These are phyloP conservation scores for Boletales sp. DNA, from an alignment of 768 basidiomycete species.

Conservation along the genomic window DNA sequence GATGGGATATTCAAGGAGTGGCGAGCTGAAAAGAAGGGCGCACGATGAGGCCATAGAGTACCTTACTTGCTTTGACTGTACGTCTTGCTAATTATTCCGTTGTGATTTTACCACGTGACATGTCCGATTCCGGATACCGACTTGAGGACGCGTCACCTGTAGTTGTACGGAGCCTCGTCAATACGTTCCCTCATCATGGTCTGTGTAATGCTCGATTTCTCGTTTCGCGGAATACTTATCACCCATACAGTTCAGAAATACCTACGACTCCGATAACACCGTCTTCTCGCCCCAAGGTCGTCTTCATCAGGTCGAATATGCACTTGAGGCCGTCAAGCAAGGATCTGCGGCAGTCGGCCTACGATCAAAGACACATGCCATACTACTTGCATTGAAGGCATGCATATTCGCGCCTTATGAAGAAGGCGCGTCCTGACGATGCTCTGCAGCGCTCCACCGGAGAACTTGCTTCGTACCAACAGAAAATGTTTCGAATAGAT, in stretches of 20 bases:
- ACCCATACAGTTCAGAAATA: slow-evolving; percentile 77
- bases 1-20: slow-evolving; percentile 96
- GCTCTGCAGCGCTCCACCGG: slow-evolving; percentile 86
- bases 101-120: slow-evolving; percentile 21
- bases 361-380: slow-evolving; percentile 91
- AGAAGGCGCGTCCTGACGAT: slow-evolving; percentile 3
- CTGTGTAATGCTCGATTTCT: slow-evolving; percentile 6
- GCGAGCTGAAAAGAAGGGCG: slow-evolving; percentile 78
- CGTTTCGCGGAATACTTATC: slow-evolving; percentile 2
- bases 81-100: slow-evolving; percentile 8
- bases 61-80: neutral
- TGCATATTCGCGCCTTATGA: slow-evolving; percentile 12
- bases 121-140: slow-evolving; percentile 10
- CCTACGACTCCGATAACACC: slow-evolving; percentile 98
- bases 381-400: slow-evolving; percentile 91
- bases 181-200: slow-evolving; percentile 28
- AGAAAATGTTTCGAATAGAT: slow-evolving; percentile 99
- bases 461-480: slow-evolving; percentile 98
- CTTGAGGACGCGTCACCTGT: slow-evolving; percentile 33
- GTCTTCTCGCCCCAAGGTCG: slow-evolving; percentile 96
- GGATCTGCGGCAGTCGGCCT: slow-evolving; percentile 98
- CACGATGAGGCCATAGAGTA: slow-evolving; percentile 33
- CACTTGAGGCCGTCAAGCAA: slow-evolving; percentile 98
- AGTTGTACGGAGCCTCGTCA: neutral
- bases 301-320: slow-evolving; percentile 97